Conservation (phyloP, 2,329 filamentous ascomycete genomes). For the Apiospora rasikravindrae region DNA sequence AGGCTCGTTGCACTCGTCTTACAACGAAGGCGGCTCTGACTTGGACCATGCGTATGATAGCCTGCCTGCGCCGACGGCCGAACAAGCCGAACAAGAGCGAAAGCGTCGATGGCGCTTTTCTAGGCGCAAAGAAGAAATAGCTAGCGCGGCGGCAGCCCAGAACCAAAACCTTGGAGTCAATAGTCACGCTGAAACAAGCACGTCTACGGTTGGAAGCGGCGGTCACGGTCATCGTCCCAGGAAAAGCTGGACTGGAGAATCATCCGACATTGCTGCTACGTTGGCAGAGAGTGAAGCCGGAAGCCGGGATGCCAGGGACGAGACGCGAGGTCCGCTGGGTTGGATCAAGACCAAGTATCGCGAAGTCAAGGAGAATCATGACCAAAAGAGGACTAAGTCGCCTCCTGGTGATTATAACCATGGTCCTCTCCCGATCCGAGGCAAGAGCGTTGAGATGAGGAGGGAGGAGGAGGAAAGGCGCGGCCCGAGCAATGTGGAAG, state of each 20-base stretch:
- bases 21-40: constrained; percentile 83
- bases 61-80: constrained; percentile 32
- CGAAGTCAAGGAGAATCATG: constrained; percentile 61
- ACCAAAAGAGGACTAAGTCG: constrained; percentile 61
- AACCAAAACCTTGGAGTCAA: constrained; percentile 63
- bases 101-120: constrained; percentile 77
- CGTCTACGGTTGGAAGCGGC: constrained; percentile 70
- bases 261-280: constrained; percentile 50
- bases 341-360: constrained; percentile 67
- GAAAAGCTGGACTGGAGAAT: constrained; percentile 58
- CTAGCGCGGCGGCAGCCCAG: constrained; percentile 48
- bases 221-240: constrained; percentile 46
- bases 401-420: constrained; percentile 50
- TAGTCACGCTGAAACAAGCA: constrained; percentile 67
- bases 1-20: constrained; percentile 76
- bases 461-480: constrained; percentile 48
- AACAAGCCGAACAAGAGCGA: constrained; percentile 67
- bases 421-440: constrained; percentile 44
- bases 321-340: constrained; percentile 56
- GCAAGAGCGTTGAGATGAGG: constrained; percentile 55
- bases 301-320: constrained; percentile 51
- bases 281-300: constrained; percentile 46
- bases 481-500: constrained; percentile 25
- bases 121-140: constrained; percentile 64
- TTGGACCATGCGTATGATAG: constrained; percentile 72